Conservation (phyloP, 2,329 filamentous ascomycete species). For the Arthroderma uncinatum region DNA sequence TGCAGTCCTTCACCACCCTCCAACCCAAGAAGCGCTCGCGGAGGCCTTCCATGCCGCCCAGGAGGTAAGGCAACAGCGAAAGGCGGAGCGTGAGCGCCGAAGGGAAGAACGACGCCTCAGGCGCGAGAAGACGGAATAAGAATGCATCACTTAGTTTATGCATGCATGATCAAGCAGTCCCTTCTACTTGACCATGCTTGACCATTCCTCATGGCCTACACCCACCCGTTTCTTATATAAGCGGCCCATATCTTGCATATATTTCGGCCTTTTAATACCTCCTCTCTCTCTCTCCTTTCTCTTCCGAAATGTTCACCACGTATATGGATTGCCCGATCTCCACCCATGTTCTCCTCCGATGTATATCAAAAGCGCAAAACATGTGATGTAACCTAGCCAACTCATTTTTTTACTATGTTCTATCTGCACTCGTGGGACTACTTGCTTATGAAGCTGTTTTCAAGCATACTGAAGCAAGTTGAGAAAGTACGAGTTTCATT, state of each 20-base stretch:
- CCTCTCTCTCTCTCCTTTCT: not conserved
- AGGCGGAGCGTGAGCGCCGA: constrained; percentile 20
- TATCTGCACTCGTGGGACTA: not conserved
- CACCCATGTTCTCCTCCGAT: not conserved
- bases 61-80: constrained; percentile 17
- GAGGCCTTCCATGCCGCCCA: constrained; percentile 19
- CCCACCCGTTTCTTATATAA: not conserved
- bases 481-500: not conserved
- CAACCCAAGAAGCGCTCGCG: constrained; percentile 2
- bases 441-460: too few relatives aligned
- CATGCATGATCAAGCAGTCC: not conserved
- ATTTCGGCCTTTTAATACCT: not conserved
- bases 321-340: not conserved
- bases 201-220: not conserved
- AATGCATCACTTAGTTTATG: too few relatives aligned
- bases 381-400: not conserved
- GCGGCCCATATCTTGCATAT: not conserved
- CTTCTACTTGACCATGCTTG: not conserved
- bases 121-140: constrained; percentile 10
- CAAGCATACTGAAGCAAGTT: too few relatives aligned
- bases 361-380: constrained; percentile 2
- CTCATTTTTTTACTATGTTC: not conserved
- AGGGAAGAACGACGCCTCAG: constrained; percentile 16
- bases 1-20: constrained; percentile 34
- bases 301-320: not conserved